Base-by-base conservation (phyloP, 2,329 filamentous ascomycete species). In the Curvularia lunata region DNA sequence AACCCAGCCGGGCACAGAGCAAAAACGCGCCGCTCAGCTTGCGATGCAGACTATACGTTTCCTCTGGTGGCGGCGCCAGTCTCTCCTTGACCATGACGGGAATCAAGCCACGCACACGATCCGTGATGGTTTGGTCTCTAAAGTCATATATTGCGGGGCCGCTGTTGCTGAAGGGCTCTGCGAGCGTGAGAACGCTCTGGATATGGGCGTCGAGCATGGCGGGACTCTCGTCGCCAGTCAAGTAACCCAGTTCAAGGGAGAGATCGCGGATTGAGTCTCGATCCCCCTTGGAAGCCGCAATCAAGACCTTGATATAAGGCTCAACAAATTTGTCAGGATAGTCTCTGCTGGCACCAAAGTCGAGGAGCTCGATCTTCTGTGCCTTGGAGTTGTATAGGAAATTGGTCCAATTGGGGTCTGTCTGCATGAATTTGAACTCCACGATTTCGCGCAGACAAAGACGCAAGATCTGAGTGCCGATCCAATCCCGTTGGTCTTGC, bases 361-460 rank as follows among this genome's bases (percentile, higher is more conserved):
- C 96, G 51, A 99, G 87, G 1, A 99, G 85, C 77, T 97, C 93
- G 13, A 99, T 88, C 71, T 87, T 90, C 68, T 87, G 81, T 4
- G 84, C 86, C 19, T 81, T 68, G 1, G 87, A 81, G 69, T 98
- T 95, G 82, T 92, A 99, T 19, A 98, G 83, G 77, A 99, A 99
- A 78, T 99, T 99, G 32, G 94, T 98, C 95, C 95, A 99, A 82
- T 99, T 99, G 40, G 95, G 95, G 74, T 99, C 95, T 5, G 95
- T 99, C 80, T 99, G 95, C 95, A 99, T 99, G 81, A 96, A 98
- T 59, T 84, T 88, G 85, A 97, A 98, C 77, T 97, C 92, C 63
- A 89, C 89, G 67, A 98, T 94, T 79, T 98, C 95, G 57, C 93
- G 89, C 38, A 98, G 84, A 74, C 92, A 98, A 10, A 99, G 87